phyloP scores from a whole-genome alignment of 768 basidiomycete genomes.

The Suillus weaverae region DNA sequence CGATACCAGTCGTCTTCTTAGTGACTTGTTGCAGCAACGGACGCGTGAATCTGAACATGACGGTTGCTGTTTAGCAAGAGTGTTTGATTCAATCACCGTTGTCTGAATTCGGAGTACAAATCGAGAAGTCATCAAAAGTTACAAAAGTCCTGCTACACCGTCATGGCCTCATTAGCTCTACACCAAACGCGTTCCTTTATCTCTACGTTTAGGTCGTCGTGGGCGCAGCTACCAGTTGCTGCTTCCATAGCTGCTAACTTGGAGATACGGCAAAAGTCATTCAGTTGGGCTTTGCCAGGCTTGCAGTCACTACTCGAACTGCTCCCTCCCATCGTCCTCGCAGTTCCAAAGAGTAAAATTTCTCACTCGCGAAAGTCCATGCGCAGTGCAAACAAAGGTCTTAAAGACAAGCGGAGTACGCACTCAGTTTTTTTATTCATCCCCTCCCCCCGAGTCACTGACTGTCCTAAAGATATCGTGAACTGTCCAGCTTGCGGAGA shows the following conservation, averaged over 20 bases:
- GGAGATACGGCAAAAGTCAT: slow-evolving; percentile 25
- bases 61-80: slow-evolving; percentile 25
- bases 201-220: slow-evolving; percentile 24
- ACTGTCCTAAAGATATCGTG: slow-evolving; percentile 65
- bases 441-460: slow-evolving; percentile 8
- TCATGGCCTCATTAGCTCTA: slow-evolving; percentile 45
- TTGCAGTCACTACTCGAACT: slow-evolving; percentile 62
- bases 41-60: slow-evolving; percentile 78
- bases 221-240: slow-evolving; percentile 18
- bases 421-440: slow-evolving; percentile 12
- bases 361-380: slow-evolving; percentile 95
- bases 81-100: slow-evolving; percentile 3
- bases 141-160: slow-evolving; percentile 12
- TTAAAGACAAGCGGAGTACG: slow-evolving; percentile 91
- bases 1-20: slow-evolving; percentile 83
- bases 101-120: slow-evolving; percentile 4
- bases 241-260: slow-evolving; percentile 21
- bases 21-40: slow-evolving; percentile 62
- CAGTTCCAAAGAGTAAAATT: slow-evolving; percentile 92
- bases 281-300: slow-evolving; percentile 39
- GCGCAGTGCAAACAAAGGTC: slow-evolving; percentile 90
- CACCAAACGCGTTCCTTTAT: slow-evolving; percentile 32
- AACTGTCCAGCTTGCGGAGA: slow-evolving; percentile 88
- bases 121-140: background rate
- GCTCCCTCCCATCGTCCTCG: slow-evolving; percentile 84